These are phyloP conservation scores for Rhizopus sp. DNA, from an alignment of 371 early-diverging fungal genomes.

Conservation along the genomic window DNA sequence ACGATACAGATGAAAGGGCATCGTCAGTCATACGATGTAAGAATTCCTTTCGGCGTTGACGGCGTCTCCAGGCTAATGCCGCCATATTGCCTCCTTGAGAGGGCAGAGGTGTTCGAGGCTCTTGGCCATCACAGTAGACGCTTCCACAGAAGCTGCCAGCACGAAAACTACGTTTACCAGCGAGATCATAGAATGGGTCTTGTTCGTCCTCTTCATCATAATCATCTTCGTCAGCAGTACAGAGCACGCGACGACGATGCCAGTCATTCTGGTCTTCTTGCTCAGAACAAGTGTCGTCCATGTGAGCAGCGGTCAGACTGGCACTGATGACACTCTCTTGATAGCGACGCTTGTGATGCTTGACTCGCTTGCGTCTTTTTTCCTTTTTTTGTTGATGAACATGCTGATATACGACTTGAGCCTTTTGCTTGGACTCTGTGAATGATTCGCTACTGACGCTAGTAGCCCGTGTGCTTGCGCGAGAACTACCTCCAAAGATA, in stretches of 20 bases:
- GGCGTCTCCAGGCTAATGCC: slow-evolving; percentile 18
- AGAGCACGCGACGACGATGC: slow-evolving; percentile 6
- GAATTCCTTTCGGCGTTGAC: slow-evolving; percentile 12
- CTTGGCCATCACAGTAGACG: slow-evolving; percentile 18
- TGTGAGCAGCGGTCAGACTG: not conserved
- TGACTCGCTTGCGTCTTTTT: slow-evolving; percentile 10
- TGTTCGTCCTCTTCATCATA: slow-evolving; percentile 15
- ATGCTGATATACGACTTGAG: not conserved
- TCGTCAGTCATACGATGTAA: not conserved
- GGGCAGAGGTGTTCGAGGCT: slow-evolving; percentile 8
- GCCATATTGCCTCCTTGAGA: not conserved
- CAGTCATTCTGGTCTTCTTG: slow-evolving; percentile 18
- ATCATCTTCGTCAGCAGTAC: slow-evolving; percentile 5
- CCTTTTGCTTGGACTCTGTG: slow-evolving; percentile 2
- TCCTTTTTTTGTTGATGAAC: slow-evolving; percentile 1
- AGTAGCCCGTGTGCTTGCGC: slow-evolving; percentile 23
- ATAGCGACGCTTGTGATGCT: slow-evolving; percentile 9
- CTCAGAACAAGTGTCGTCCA: not conserved
- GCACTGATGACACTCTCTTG: not conserved
- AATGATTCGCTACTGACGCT: slow-evolving; percentile 11
- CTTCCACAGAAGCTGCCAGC: slow-evolving; percentile 31
- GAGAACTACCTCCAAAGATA: slow-evolving; percentile 28
- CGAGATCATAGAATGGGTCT: slow-evolving; percentile 27
- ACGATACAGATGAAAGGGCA: no score
- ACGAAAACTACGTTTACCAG: slow-evolving; percentile 25